Base-by-base conservation (phyloP, 495 filamentous ascomycete species). In the Penicillium herquei region DNA sequence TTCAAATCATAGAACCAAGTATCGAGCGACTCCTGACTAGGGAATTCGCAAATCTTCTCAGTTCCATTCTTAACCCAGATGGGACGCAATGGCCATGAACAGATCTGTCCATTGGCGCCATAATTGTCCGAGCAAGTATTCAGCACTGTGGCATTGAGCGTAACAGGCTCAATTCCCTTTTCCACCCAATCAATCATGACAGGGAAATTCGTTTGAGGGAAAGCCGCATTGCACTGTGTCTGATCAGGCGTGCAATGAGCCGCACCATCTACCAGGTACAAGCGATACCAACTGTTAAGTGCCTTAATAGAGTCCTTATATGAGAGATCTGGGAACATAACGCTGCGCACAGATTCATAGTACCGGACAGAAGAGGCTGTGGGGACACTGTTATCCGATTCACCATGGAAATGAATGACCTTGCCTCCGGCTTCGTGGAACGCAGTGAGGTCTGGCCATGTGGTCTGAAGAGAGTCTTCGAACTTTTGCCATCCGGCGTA, bases 131-230 rank as follows among this genome's bases (percentile, higher is more conserved):
- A 49, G 0, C 47, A 26, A 1, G 21, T 26, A 26, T 26, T 26
- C 1, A 26, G 21, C 21, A 26, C 21, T 26, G 21, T 26, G 21
- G 21, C 31, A 35, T n/a, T 30, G n/a, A 79, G 57, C 10, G 60
- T 71, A 7, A 47, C 55, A 0, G 78, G 78, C 32, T 67, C 59
- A 3, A 70, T 56, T 10, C 69, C 78, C 9, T 78, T 70, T 54
- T 81, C 78, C 10, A 80, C 80, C 80, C 79, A 82, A 18, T 77
- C 62, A 41, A 81, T 81, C n/a, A 81, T 40, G 5, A 52, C 52
- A 44, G 64, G 63, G 10, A 83, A 54, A 16, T 68, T 77, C 10
- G 66, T 70, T 42, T 76, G 63, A 1, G 79, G 79, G 55, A 67
- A 82, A 0, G 73, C 69, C 7, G 74, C 77, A 33, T 73, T 73